These are phyloP conservation scores for Eucalyptus shirleyi DNA, from an alignment of 345 rosid genomes.

Conservation along the genomic window DNA sequence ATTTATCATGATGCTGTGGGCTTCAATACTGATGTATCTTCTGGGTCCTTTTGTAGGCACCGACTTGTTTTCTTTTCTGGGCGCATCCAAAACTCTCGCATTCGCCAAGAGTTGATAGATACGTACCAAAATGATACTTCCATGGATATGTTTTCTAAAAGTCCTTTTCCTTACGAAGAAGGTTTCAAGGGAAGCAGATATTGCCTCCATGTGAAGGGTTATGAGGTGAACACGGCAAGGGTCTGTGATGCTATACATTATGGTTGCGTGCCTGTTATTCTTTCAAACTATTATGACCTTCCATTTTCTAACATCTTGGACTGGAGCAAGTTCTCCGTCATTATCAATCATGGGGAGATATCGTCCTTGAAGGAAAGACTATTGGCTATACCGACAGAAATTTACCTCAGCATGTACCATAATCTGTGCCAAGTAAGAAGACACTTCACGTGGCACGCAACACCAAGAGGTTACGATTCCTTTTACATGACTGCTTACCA, in stretches of 20 bases:
- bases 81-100: conserved; percentile 14
- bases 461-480: conserved; percentile 20
- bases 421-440: conserved; percentile 13
- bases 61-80: conserved; percentile 29
- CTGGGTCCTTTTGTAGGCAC: conserved; percentile 6
- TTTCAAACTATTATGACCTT: conserved; percentile 30
- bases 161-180: conserved; percentile 17
- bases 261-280: conserved; percentile 27
- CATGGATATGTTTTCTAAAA: conserved; percentile 11
- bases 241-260: conserved; percentile 26
- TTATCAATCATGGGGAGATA: conserved; percentile 16
- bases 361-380: conserved; percentile 3
- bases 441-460: conserved; percentile 30
- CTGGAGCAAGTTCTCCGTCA: conserved; percentile 30
- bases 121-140: conserved; percentile 15
- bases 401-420: conserved; percentile 11
- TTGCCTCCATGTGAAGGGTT: conserved; percentile 35
- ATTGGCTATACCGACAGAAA: conserved; percentile 3
- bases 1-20: background rate
- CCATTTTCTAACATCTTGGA: conserved; percentile 29
- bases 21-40: background rate
- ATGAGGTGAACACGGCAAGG: conserved; percentile 32
- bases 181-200: conserved; percentile 27
- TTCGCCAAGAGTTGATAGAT: conserved; percentile 14
- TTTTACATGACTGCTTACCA: conserved; percentile 42